A percentile compares a stretch with the other conserved stretches of the same genome.
phyloP scores from a whole-genome alignment of 2,329 filamentous ascomycete genomes.

The Epichloe baconii region DNA sequence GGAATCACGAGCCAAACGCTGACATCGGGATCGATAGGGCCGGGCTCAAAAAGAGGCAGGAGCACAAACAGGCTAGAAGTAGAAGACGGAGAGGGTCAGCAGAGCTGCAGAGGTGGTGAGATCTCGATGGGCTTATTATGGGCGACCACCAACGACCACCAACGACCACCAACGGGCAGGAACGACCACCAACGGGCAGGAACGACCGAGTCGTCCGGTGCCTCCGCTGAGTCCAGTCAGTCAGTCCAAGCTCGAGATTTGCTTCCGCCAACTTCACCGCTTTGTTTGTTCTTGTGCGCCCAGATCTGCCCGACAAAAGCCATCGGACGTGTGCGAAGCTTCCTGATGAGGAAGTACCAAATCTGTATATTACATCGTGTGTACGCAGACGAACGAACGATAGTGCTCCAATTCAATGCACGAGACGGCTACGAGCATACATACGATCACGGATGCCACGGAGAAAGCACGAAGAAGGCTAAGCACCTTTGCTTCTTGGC shows the following conservation, averaged over 20 bases:
- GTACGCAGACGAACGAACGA: no score
- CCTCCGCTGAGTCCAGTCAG: neutral
- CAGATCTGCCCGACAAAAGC: neutral
- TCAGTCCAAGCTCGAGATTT: neutral
- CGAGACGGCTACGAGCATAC: neutral
- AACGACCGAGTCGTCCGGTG: neutral
- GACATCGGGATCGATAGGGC: neutral
- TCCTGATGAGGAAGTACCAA: no score
- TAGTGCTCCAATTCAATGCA: neutral
- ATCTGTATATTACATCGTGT: no score
- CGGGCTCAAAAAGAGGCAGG: neutral
- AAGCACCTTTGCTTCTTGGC: neutral
- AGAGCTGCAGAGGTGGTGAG: neutral
- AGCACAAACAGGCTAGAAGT: neutral
- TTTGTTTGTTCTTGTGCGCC: neutral
- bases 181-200: neutral
- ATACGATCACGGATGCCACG: neutral
- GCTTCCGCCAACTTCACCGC: neutral
- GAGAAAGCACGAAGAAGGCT: neutral
- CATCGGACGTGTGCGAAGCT: no score
- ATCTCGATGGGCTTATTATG: neutral
- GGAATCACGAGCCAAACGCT: neutral
- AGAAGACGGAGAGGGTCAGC: neutral
- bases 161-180: neutral
- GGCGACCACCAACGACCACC: no score